These are phyloP conservation scores for Jimgerdemannia flammicorona DNA, from an alignment of 192 early-diverging fungal genomes.

Conservation along the genomic window DNA sequence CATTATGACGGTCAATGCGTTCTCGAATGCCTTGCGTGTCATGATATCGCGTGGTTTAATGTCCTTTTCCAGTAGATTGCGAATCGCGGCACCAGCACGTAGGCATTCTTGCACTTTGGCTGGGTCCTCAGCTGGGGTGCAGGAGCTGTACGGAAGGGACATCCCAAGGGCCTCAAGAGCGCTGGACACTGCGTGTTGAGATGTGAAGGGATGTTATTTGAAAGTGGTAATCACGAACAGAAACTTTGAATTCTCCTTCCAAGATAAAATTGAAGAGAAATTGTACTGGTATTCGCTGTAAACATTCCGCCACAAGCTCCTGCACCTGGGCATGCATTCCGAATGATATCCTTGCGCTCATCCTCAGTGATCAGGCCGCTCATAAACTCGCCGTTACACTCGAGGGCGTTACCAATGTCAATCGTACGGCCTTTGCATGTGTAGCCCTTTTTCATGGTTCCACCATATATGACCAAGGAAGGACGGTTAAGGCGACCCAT, in stretches of 20 bases:
- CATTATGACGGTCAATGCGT: constrained; percentile 90
- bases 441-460: constrained; percentile 81
- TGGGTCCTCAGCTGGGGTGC: constrained; percentile 86
- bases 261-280: too few relatives aligned
- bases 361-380: constrained; percentile 89
- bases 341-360: constrained; percentile 71
- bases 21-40: constrained; percentile 93
- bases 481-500: constrained; percentile 95
- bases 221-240: not conserved
- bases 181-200: constrained; percentile 64
- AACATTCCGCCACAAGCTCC: constrained; percentile 99
- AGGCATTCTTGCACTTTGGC: constrained; percentile 88
- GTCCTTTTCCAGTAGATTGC: constrained; percentile 82
- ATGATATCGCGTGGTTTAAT: constrained; percentile 95
- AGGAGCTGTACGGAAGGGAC: constrained; percentile 92
- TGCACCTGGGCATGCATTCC: constrained; percentile 76
- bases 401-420: constrained; percentile 95
- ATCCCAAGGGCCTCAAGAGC: constrained; percentile 99
- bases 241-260: too few relatives aligned
- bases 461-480: constrained; percentile 96
- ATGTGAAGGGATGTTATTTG: not conserved
- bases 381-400: constrained; percentile 89
- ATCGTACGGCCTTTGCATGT: constrained; percentile 51
- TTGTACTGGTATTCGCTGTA: constrained; percentile 90
- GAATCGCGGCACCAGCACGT: constrained; percentile 79